Evolutionary conservation across 805 yeast genomes (phyloP).

Genomic region (Citeromyces matritensis): DNA sequence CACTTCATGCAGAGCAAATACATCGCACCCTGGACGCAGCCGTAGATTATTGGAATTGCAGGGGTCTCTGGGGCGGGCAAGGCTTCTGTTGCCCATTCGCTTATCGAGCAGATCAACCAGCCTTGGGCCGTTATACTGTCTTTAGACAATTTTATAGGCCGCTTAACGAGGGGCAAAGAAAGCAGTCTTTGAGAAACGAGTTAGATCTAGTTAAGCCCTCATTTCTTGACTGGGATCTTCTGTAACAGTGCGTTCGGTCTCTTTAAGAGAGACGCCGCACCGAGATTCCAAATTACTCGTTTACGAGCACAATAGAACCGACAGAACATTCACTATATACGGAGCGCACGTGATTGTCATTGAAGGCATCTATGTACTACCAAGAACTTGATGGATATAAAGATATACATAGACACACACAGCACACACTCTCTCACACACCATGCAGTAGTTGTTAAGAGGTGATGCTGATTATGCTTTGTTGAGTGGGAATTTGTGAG

Average conservation of each 20-base stretch:
- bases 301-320: constrained; percentile 42
- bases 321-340: constrained; percentile 58
- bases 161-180: constrained; percentile 42
- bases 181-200: constrained; percentile 49
- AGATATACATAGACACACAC: constrained; percentile 89
- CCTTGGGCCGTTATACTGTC: constrained; percentile 93
- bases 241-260: constrained; percentile 44
- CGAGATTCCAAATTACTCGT: constrained; percentile 54
- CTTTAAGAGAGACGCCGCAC: constrained; percentile 60
- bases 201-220: constrained; percentile 81
- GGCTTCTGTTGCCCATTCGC: constrained; percentile 76
- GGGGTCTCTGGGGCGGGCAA: constrained; percentile 88
- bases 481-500: too few species aligned
- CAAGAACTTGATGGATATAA: constrained; percentile 66
- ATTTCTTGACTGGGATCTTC: constrained; percentile 67
- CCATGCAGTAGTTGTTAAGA: too few species aligned
- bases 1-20: too few species aligned
- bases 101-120: constrained; percentile 62
- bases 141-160: constrained; percentile 82
- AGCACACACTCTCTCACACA: too few species aligned
- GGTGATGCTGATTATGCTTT: too few species aligned
- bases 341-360: constrained; percentile 90
- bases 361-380: constrained; percentile 82
- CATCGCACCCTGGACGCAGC: constrained; percentile 80
- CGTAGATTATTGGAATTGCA: constrained; percentile 78